Evolutionary conservation across 2,329 filamentous ascomycete genomes (phyloP), one percentile per base, ranked within the genome.

Genomic region (Allantophomopsis lycopodina): DNA sequence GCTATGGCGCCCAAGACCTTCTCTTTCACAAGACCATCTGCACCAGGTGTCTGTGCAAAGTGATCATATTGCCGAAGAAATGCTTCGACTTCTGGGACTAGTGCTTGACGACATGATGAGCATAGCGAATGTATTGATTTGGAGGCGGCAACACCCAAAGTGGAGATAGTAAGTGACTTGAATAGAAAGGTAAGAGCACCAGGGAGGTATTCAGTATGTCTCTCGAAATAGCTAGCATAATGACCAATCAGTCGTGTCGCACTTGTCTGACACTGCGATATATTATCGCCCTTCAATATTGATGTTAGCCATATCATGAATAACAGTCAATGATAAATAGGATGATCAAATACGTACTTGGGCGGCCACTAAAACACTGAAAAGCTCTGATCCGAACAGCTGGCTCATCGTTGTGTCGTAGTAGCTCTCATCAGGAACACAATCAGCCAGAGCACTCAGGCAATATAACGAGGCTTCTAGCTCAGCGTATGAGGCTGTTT

Each of bases 161-260:
- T 60, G 2, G 69, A 61, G 23, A 80, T 75, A 14, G 71, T 68
- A 4, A 89, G 64, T 6, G 81, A 76, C 23, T 68, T 70, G 53
- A 93, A 88, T 1, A 91, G 67, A 35, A 89, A 75, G 37, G 79
- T 82, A 17, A 93, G 63, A 1, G 80, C 80, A 33, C 76, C 65
- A 1, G 83, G 79, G 1, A 93, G 66, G 44, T 76, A 73, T 23
- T 71, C 66, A 2, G 76, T 64, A 51, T 84, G 76, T 16, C 76
- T 70, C 50, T 83, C 72, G 55, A 93, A 89, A 58, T 84, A 91
- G 40, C 79, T 73, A 5, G 81, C 76, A 52, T 85, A 87, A 18
- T 75, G 69, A 47, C 83, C 81, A 32, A 89, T 76, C 23, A 28
- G 8, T 28, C 23, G 23, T 28, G 23, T 28, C 11, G 23, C 23